Conservation (phyloP, 352 stramenopile genomes). For the Globisporangium polare region DNA sequence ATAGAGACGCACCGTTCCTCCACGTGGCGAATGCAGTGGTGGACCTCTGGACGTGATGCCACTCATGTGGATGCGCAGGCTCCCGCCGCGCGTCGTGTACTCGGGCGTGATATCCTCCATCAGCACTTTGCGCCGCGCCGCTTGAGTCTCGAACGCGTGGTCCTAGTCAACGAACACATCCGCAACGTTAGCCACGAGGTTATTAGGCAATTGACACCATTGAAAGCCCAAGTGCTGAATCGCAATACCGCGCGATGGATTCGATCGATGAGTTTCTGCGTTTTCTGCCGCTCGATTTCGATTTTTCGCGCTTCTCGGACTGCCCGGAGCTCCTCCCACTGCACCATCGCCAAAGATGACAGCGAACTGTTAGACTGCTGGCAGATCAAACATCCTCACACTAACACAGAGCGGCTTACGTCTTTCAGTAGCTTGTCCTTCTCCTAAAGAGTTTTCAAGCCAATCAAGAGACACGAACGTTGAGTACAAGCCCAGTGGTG, state of each 20-base stretch:
- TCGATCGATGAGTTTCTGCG: slow-evolving; percentile 29
- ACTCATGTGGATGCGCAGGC: slow-evolving; percentile 60
- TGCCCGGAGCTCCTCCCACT: slow-evolving; percentile 48
- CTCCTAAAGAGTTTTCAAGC: slow-evolving; percentile 14
- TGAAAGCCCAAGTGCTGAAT: too few species aligned
- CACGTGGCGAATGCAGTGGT: slow-evolving; percentile 54
- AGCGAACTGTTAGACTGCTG: background rate
- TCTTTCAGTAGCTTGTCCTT: slow-evolving; percentile 36
- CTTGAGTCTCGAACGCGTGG: slow-evolving; percentile 41
- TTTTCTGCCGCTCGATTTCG: slow-evolving; percentile 26
- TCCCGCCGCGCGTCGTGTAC: slow-evolving; percentile 54
- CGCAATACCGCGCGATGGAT: slow-evolving; percentile 26
- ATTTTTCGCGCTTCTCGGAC: slow-evolving; percentile 29
- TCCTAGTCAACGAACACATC: slow-evolving; percentile 27
- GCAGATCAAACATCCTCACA: background rate
- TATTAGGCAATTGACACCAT: too few species aligned
- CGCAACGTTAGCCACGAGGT: background rate
- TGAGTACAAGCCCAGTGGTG: background rate
- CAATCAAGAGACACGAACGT: background rate
- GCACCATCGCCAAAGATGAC: background rate
- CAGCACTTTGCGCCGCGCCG: slow-evolving; percentile 47
- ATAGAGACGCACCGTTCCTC: slow-evolving; percentile 30
- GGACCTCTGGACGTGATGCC: slow-evolving; percentile 76
- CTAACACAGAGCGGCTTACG: slow-evolving; percentile 10
- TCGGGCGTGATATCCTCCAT: slow-evolving; percentile 54